Evolutionary conservation across 176 grass and related monocot genomes (phyloP).

Genomic region (Metroxylon sagu): DNA sequence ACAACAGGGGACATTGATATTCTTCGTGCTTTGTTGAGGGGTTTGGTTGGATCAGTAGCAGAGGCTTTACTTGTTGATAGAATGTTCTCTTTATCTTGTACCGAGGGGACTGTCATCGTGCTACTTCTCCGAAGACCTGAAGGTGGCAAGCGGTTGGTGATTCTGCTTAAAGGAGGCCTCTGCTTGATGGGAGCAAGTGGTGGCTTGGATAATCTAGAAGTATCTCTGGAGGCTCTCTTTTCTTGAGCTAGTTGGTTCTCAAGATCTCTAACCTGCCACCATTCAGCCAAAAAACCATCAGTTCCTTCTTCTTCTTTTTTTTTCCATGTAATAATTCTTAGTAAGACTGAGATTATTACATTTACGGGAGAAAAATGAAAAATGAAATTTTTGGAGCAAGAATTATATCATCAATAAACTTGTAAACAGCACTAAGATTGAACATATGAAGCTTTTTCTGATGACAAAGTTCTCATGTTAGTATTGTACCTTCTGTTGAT

Average conservation of each 20-base stretch:
- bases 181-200: conserved; percentile 51
- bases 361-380: too few species aligned
- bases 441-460: too few species aligned
- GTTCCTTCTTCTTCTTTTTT: too few species aligned
- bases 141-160: conserved; percentile 33
- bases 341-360: too few species aligned
- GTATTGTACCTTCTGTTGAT: conserved; percentile 49
- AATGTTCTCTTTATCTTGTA: conserved; percentile 72
- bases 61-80: conserved; percentile 19
- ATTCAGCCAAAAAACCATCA: background rate
- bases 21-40: conserved; percentile 42
- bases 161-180: conserved; percentile 48
- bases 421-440: too few species aligned
- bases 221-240: conserved; percentile 34
- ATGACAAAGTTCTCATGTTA: too few species aligned
- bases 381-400: too few species aligned
- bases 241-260: conserved; percentile 53
- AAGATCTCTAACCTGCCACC: conserved; percentile 67
- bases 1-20: conserved; percentile 45
- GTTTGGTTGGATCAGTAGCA: conserved; percentile 21
- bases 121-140: conserved; percentile 30
- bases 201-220: conserved; percentile 41
- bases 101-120: conserved; percentile 6
- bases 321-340: too few species aligned
- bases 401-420: too few species aligned